Evolutionary conservation across 2,329 filamentous ascomycete species (phyloP), one percentile per base, ranked within the genome.

Genomic region (Xylariaceae sp.): DNA sequence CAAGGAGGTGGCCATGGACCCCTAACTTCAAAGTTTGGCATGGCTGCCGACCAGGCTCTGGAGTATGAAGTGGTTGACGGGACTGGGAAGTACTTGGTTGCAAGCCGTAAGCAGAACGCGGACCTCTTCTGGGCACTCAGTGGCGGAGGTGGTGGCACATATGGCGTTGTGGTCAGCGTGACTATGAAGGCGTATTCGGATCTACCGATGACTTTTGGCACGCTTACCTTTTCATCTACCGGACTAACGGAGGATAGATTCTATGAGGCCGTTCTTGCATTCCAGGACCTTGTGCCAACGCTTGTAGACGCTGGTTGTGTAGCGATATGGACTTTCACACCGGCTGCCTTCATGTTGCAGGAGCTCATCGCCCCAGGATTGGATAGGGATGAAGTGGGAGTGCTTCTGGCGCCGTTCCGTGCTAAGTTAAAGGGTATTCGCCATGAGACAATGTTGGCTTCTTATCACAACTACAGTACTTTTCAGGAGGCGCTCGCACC

Each of bases 61-160:
- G 75, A 80, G 58, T 82, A 75, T 50, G 77, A 85, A 56, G 81
- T 85, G 2, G 75, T 88, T 19, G 81, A 78, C 14, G 79, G 77
- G 1, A 67, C 69, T 19, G 82, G 84, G 6, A 55, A 74, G n/a
- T 65, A 78, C n/a, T 61, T 84, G 1, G 76, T 69, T 1, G 83
- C 82, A 0, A 79, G 74, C 10, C 74, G 71, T 0, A 66, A 65
- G 0, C 57, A 79, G 44, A 81, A 87, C 61, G 56, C 72, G 0
- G 85, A 87, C 51, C 73, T 88, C 1, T 88, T 83, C 73, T 89
- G 84, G 85, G 86, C 85, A 1, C 70, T 87, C 1, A 75, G 75
- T 48, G 84, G 84, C 7, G 83, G 85, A 0, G 84, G 85, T 1
- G 79, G 77, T 7, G 82, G 83, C 12, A 86, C 77, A 37, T 88